phyloP scores from a whole-genome alignment of 768 basidiomycete species.

The Dendrothele bispora region DNA sequence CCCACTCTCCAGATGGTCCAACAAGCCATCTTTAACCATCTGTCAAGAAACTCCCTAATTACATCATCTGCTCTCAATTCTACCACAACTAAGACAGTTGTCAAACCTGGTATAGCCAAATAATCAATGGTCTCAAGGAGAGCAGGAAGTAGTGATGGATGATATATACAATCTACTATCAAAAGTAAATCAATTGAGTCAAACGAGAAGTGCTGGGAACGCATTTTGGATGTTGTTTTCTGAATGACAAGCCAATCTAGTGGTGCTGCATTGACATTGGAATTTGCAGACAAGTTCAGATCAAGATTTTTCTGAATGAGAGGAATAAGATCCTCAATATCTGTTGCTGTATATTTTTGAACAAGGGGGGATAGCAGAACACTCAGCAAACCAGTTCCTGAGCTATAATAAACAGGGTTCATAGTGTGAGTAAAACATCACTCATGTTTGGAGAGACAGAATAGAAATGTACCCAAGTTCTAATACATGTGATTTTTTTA shows the following conservation, averaged over 20 bases:
- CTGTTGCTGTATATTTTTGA: conserved; percentile 65
- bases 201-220: conserved; percentile 20
- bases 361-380: conserved; percentile 62
- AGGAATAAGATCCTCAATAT: conserved; percentile 58
- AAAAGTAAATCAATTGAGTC: conserved; percentile 58
- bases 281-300: conserved; percentile 43
- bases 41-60: conserved; percentile 63
- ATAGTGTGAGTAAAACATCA: background rate
- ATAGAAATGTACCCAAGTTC: conserved; percentile 64
- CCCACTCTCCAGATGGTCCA: conserved; percentile 67
- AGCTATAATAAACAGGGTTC: conserved; percentile 36
- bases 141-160: conserved; percentile 67
- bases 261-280: conserved; percentile 47
- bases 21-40: conserved; percentile 50
- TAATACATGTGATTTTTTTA: conserved; percentile 53
- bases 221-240: conserved; percentile 30
- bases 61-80: conserved; percentile 81
- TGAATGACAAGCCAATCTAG: conserved; percentile 67
- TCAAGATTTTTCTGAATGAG: conserved; percentile 72
- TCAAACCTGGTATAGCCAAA: conserved; percentile 46
- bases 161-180: conserved; percentile 77
- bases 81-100: conserved; percentile 62
- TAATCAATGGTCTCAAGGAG: conserved; percentile 64
- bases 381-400: conserved; percentile 74
- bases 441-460: too few species aligned